These are phyloP conservation scores for Podospora bellae-mahoneyi DNA, from an alignment of 495 filamentous ascomycete species.

Conservation along the genomic window DNA sequence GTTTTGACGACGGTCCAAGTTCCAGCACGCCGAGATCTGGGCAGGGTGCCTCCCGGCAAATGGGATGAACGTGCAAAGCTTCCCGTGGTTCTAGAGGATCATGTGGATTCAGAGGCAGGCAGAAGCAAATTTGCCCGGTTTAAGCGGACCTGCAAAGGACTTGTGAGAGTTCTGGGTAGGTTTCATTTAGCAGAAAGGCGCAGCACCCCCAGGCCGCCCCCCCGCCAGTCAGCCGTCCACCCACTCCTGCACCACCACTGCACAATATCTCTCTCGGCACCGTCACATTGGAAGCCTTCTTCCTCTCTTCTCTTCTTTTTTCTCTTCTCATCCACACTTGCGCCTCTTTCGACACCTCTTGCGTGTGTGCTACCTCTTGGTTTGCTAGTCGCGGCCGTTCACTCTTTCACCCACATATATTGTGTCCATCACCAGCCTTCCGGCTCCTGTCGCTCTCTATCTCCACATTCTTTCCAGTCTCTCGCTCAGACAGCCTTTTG, in stretches of 20 bases:
- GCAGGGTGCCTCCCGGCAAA: neutral
- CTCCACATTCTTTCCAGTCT: constrained; percentile 15
- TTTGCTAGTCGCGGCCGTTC: constrained; percentile 13
- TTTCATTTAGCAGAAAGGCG: constrained; percentile 8
- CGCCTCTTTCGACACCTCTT: constrained; percentile 9
- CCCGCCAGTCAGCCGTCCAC: neutral
- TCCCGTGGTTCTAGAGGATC: neutral
- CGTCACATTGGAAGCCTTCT: constrained; percentile 4
- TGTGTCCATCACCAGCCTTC: neutral
- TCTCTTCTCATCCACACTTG: constrained; percentile 19
- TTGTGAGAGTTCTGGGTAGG: neutral
- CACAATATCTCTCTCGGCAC: constrained; percentile 2
- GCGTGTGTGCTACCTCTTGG: constrained; percentile 6
- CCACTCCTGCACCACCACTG: neutral
- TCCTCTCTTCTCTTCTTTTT: constrained; percentile 17
- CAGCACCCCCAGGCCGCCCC: neutral
- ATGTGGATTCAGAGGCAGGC: constrained; percentile 1
- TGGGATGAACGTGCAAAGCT: neutral
- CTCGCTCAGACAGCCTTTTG: constrained; percentile 10
- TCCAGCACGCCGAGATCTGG: neutral
- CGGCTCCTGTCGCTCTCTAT: constrained; percentile 15
- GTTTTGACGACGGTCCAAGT: neutral
- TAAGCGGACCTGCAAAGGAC: constrained; percentile 3
- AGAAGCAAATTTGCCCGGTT: neutral
- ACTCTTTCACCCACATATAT: constrained; percentile 19